A percentile compares a stretch with the other conserved stretches of the same genome.
Conservation (phyloP, 805 yeast species). For the Cyberlindnera petersonii region DNA sequence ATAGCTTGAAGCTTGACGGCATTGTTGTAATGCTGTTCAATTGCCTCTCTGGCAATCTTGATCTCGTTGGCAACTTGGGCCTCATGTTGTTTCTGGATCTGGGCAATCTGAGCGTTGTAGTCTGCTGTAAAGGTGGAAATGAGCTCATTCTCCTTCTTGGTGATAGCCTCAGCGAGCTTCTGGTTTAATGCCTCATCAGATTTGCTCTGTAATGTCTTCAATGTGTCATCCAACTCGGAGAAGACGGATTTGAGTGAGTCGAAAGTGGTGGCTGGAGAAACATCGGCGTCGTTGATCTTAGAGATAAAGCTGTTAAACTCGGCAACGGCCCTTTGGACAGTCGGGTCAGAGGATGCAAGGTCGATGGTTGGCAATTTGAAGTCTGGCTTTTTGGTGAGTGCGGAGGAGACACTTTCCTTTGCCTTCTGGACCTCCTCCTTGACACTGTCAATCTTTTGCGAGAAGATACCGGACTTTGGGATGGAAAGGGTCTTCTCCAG, state of each 20-base stretch:
- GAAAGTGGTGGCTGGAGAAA: slow-evolving; percentile 14
- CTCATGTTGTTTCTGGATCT: slow-evolving; percentile 56
- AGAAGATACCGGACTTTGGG: slow-evolving; percentile 37
- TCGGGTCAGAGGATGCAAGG: slow-evolving; percentile 29
- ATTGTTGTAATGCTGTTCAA: slow-evolving; percentile 70
- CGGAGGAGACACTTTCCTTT: slow-evolving; percentile 13
- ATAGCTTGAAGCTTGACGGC: slow-evolving; percentile 62
- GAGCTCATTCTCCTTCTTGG: slow-evolving; percentile 47
- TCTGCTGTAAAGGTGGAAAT: slow-evolving; percentile 57
- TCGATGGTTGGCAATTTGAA: slow-evolving; percentile 27
- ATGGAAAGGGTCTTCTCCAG: slow-evolving; percentile 37
- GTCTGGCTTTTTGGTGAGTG: slow-evolving; percentile 4
- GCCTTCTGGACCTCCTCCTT: slow-evolving; percentile 20
- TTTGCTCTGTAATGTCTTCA: slow-evolving; percentile 14
- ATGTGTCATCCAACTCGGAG: slow-evolving; percentile 21
- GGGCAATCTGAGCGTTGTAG: slow-evolving; percentile 57
- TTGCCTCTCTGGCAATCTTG: slow-evolving; percentile 58
- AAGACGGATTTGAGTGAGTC: slow-evolving; percentile 16
- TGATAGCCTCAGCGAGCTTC: slow-evolving; percentile 23
- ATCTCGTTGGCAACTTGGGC: slow-evolving; percentile 59
- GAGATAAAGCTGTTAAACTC: slow-evolving; percentile 25
- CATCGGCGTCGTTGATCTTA: slow-evolving; percentile 23
- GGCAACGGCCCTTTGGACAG: slow-evolving; percentile 22
- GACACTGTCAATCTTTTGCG: slow-evolving; percentile 30
- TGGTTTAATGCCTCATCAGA: slow-evolving; percentile 12